Percentiles rank a stretch among this genome's conserved stretches.
These are phyloP conservation scores for Colletotrichum tamarilloi DNA, from an alignment of 2,329 filamentous ascomycete species.

Conservation along the genomic window DNA sequence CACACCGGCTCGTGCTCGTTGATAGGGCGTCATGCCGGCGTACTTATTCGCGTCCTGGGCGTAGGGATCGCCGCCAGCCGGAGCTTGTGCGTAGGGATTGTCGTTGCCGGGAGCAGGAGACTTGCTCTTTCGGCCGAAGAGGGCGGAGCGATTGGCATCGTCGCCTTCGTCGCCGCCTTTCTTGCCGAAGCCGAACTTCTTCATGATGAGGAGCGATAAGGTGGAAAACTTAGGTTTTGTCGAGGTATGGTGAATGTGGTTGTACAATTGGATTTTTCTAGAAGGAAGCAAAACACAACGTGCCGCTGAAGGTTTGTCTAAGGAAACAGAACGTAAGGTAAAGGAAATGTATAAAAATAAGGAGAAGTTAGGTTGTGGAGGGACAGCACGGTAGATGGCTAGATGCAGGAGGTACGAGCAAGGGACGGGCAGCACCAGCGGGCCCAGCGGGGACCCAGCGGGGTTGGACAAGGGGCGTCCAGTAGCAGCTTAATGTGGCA, in stretches of 20 bases:
- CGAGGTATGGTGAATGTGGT: neutral
- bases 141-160: constrained; percentile 61
- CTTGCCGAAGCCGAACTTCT: constrained; percentile 70
- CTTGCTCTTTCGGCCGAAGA: constrained; percentile 66
- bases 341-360: constrained; percentile 7
- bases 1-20: constrained; percentile 42
- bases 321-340: neutral
- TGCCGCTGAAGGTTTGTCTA: constrained; percentile 21
- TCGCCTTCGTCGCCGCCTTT: constrained; percentile 65
- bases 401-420: constrained; percentile 6
- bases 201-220: constrained; percentile 55
- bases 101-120: constrained; percentile 56
- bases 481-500: constrained; percentile 35
- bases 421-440: constrained; percentile 8
- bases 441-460: constrained; percentile 5
- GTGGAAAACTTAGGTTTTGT: constrained; percentile 2
- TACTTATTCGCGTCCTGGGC: constrained; percentile 57
- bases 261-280: neutral
- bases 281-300: constrained; percentile 26
- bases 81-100: constrained; percentile 70
- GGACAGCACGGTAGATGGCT: constrained; percentile 3
- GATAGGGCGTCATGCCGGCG: constrained; percentile 53
- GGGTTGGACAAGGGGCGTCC: neutral
- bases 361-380: constrained; percentile 12
- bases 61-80: constrained; percentile 61